A percentile compares a stretch with the other conserved stretches of the same genome.
Evolutionary conservation across 768 basidiomycete genomes (phyloP).

Genomic region (Trametes villosa): DNA sequence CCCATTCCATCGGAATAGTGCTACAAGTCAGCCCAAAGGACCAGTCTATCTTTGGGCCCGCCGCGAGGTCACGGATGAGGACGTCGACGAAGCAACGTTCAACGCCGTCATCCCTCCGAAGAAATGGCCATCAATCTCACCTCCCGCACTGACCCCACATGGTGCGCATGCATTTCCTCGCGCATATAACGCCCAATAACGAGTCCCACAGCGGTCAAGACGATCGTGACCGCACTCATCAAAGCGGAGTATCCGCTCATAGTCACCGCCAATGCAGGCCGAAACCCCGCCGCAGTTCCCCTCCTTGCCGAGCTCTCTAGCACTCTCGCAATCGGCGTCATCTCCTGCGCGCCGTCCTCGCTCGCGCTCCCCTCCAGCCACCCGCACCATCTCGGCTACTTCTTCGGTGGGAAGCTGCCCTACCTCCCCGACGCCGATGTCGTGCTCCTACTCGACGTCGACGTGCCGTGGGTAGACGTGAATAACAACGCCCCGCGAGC

Average conservation of each 20-base stretch:
- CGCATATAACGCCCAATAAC: not conserved
- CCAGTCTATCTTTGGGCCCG: conserved; percentile 77
- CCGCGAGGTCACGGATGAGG: conserved; percentile 72
- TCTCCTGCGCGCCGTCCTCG: conserved; percentile 51
- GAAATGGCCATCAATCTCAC: conserved; percentile 58
- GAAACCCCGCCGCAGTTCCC: conserved; percentile 51
- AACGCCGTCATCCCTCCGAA: conserved; percentile 34
- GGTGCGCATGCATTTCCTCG: conserved; percentile 29
- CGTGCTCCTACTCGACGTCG: conserved; percentile 66
- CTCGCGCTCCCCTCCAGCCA: conserved; percentile 63
- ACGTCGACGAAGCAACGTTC: conserved; percentile 48
- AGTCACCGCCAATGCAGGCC: conserved; percentile 65
- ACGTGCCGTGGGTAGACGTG: conserved; percentile 66
- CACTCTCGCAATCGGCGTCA: conserved; percentile 58
- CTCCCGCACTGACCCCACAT: conserved; percentile 47
- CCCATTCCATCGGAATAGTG: conserved; percentile 44
- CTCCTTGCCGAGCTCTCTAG: conserved; percentile 53
- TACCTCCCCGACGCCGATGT: conserved; percentile 61
- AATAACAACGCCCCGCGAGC: conserved; percentile 47
- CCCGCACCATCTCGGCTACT: conserved; percentile 54
- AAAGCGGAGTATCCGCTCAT: conserved; percentile 60
- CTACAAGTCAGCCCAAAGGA: conserved; percentile 70
- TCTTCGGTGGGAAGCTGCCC: conserved; percentile 51
- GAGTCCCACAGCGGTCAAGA: conserved; percentile 29
- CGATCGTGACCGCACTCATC: conserved; percentile 54